Base-by-base conservation (phyloP, 2,329 filamentous ascomycete species). In the Fulvia fulva region DNA sequence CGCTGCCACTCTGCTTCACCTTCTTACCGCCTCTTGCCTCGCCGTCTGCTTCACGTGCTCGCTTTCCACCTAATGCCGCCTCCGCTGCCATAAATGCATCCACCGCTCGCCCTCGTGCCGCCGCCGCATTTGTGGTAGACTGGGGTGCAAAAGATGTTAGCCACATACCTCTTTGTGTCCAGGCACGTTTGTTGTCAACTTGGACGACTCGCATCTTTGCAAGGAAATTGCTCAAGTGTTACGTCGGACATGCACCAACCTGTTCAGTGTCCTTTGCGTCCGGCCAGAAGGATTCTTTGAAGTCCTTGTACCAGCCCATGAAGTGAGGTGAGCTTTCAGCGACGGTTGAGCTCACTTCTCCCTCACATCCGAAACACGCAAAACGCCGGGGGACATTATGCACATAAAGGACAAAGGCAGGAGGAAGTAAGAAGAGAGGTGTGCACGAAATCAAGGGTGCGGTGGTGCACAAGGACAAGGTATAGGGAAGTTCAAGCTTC, bases 401-500 rank as follows among this genome's bases (percentile, higher is more conserved):
- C 16, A 41, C 37, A 41, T 19, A 41, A 41, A 41, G 28, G 28
- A n/a, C n/a, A 32, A 32, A 32, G 28, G 28, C 37, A 19, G 4
- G n/a, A 41, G 19, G 37, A 41, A 19, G 30, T 8, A 34, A 14
- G 16, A 34, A 14, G 16, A 34, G 30, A 45, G 21, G 44, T 47
- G 44, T 47, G 44, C 25, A 47, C 44, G 25, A 47, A 47, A 28
- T 25, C 21, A 47, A 25, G 44, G 44, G 9, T 47, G 25, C n/a
- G 25, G 25, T 14, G 11, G 44, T 19, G 44, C 21, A 45, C 22
- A 45, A 45, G 25, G 44, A 47, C 44, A 47, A 47, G 44, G 44
- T 47, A n/a, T 16, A n/a, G n/a, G n/a, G n/a, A n/a, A n/a, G n/a
- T n/a, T n/a, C 44, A 47, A 47, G 44, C 44, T 47, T 47, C 44